Percentiles rank a stretch among this genome's conserved stretches.
Evolutionary conservation across 345 rosid genomes (phyloP).

Genomic region (Sisymbrium irio): DNA sequence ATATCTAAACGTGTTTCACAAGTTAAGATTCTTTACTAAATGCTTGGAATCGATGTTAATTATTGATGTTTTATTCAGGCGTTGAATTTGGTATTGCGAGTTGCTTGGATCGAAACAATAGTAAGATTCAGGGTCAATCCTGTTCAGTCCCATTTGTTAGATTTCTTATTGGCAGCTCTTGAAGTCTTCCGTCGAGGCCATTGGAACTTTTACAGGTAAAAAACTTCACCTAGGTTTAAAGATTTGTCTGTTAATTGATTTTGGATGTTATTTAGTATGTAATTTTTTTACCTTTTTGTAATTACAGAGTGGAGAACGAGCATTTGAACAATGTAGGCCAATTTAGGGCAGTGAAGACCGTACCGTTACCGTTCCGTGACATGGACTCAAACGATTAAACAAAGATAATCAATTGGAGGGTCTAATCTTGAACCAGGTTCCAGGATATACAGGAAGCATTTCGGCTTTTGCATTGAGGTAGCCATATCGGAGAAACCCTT

Average conservation of each 20-base stretch:
- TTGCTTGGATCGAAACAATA: slow-evolving; percentile 80
- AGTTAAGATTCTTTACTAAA: not conserved
- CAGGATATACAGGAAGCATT: slow-evolving; percentile 12
- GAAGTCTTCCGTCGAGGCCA: slow-evolving; percentile 95
- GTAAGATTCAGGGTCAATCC: slow-evolving; percentile 50
- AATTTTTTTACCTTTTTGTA: not conserved
- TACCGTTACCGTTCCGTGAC: slow-evolving; percentile 82
- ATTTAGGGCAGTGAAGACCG: slow-evolving; percentile 84
- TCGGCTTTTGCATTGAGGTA: slow-evolving; percentile 13
- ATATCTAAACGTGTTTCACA: not conserved
- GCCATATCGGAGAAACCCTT: not conserved
- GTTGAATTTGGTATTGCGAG: slow-evolving; percentile 66
- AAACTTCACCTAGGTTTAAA: not conserved
- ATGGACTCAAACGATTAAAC: slow-evolving; percentile 56
- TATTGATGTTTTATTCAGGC: slow-evolving; percentile 41
- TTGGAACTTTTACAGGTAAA: slow-evolving; percentile 95
- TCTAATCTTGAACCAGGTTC: slow-evolving; percentile 13
- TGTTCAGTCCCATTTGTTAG: slow-evolving; percentile 61
- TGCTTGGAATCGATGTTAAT: not conserved
- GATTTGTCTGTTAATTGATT: not conserved
- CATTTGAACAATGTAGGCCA: slow-evolving; percentile 84
- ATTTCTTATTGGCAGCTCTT: slow-evolving; percentile 78
- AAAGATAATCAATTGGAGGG: slow-evolving; percentile 16
- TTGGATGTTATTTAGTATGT: not conserved
- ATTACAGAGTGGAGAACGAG: slow-evolving; percentile 83